These are phyloP conservation scores for Citrus australasica DNA, from an alignment of 345 rosid genomes.

Conservation along the genomic window DNA sequence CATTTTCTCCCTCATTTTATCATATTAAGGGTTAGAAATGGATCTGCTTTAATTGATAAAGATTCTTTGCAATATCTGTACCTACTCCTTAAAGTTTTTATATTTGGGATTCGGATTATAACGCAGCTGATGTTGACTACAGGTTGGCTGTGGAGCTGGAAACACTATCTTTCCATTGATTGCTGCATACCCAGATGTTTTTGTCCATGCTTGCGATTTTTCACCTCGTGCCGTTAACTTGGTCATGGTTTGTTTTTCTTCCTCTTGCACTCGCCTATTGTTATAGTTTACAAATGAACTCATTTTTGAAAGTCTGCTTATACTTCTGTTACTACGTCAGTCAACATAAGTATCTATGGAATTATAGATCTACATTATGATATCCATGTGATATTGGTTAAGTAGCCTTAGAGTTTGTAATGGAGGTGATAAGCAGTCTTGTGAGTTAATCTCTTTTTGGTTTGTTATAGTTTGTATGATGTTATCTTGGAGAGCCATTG, in stretches of 20 bases:
- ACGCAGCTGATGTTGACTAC: conserved; percentile 13
- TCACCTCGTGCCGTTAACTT: conserved; percentile 79
- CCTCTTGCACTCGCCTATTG: not conserved
- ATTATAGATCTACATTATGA: not conserved
- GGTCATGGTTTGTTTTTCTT: conserved; percentile 67
- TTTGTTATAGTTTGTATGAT: not conserved
- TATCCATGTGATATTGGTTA: not conserved
- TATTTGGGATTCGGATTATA: not conserved
- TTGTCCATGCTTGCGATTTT: conserved; percentile 89
- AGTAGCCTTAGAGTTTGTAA: not conserved
- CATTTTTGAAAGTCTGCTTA: not conserved
- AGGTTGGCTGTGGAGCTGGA: conserved; percentile 98
- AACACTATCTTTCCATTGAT: conserved; percentile 80
- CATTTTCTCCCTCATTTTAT: not conserved
- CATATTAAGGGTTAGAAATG: not conserved
- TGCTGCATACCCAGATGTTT: conserved; percentile 71
- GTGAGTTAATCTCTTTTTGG: not conserved
- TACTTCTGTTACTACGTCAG: no score
- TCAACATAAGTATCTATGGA: not conserved
- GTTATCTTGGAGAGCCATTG: not conserved
- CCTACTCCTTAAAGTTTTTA: not conserved
- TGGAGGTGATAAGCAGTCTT: not conserved
- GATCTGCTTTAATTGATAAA: not conserved
- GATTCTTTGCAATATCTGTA: not conserved
- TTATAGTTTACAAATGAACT: not conserved